phyloP scores from a whole-genome alignment of 164 flowering plant species.

The Dillenia suffruticosa region DNA sequence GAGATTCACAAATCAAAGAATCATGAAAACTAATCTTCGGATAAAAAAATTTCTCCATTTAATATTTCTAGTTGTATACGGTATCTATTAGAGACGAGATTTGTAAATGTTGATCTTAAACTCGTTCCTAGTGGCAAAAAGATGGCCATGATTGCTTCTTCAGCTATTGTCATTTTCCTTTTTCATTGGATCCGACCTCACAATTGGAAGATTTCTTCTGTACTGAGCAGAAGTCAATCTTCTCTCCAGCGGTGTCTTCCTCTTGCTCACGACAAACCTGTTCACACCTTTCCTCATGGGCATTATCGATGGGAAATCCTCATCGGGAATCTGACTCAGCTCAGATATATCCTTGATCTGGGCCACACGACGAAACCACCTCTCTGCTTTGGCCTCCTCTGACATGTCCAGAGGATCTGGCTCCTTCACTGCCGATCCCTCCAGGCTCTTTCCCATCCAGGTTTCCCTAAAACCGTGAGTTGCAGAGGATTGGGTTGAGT shows the following conservation, averaged over 20 bases:
- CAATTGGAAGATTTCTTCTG: constrained; percentile 72
- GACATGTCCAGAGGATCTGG: constrained; percentile 95
- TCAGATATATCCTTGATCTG: constrained; percentile 96
- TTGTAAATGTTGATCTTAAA: no score
- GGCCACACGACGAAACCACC: constrained; percentile 93
- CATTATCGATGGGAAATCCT: constrained; percentile 96
- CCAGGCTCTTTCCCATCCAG: constrained; percentile 79
- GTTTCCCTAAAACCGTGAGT: constrained; percentile 22
- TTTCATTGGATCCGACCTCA: constrained; percentile 55
- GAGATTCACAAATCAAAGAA: no score
- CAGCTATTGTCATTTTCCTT: constrained; percentile 45
- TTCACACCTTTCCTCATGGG: constrained; percentile 98
- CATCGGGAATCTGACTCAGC: constrained; percentile 90
- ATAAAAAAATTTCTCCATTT: no score
- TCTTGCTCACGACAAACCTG: constrained; percentile 94
- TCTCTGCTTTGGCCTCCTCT: constrained; percentile 93
- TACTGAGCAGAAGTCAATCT: constrained; percentile 86
- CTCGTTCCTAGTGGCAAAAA: no score
- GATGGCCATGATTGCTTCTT: constrained; percentile 4
- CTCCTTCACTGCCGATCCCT: constrained; percentile 89
- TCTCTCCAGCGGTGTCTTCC: constrained; percentile 93
- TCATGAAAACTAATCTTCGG: no score
- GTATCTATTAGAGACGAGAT: no score
- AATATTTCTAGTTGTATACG: no score
- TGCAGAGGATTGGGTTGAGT: constrained; percentile 13